Percentiles rank a stretch among this genome's conserved stretches.
Conservation (phyloP, 2,329 filamentous ascomycete species). For the Cryphonectria parasitica region DNA sequence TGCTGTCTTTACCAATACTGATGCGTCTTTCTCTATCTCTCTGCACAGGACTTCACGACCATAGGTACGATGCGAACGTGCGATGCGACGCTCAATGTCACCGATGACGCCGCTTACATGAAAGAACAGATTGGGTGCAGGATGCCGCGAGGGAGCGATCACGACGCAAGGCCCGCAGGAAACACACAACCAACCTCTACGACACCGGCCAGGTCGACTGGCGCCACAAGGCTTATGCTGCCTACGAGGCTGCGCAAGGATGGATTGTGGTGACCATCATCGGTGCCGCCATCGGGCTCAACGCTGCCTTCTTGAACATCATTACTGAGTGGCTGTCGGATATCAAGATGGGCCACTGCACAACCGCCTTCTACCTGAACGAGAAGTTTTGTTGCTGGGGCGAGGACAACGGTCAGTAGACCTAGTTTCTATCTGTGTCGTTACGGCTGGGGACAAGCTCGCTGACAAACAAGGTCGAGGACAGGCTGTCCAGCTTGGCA, state of each 20-base stretch:
- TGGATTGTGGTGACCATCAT: conserved; percentile 98
- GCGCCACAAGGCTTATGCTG: conserved; percentile 79
- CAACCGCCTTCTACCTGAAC: conserved; percentile 94
- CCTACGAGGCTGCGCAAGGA: conserved; percentile 93
- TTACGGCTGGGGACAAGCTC: not conserved
- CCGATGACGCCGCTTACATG: conserved; percentile 39
- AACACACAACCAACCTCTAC: conserved; percentile 72
- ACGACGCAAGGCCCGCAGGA: conserved; percentile 75
- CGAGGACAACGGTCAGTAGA: conserved; percentile 72
- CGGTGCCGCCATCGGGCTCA: conserved; percentile 88
- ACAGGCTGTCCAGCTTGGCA: conserved; percentile 88
- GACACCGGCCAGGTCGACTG: conserved; percentile 73
- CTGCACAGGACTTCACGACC: conserved; percentile 83
- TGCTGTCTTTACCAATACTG: conserved; percentile 15
- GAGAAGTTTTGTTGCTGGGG: conserved; percentile 99
- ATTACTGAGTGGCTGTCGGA: conserved; percentile 96
- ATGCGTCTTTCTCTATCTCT: conserved; percentile 1
- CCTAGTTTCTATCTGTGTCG: not conserved
- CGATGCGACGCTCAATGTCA: conserved; percentile 21
- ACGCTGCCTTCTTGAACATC: conserved; percentile 92
- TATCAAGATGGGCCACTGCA: conserved; percentile 94
- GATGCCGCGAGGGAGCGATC: conserved; percentile 91
- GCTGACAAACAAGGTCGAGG: conserved; percentile 11
- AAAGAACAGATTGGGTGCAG: conserved; percentile 85
- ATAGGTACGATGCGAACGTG: conserved; percentile 62